These are phyloP conservation scores for Lojkania enalia DNA, from an alignment of 2,329 filamentous ascomycete species.

Conservation along the genomic window DNA sequence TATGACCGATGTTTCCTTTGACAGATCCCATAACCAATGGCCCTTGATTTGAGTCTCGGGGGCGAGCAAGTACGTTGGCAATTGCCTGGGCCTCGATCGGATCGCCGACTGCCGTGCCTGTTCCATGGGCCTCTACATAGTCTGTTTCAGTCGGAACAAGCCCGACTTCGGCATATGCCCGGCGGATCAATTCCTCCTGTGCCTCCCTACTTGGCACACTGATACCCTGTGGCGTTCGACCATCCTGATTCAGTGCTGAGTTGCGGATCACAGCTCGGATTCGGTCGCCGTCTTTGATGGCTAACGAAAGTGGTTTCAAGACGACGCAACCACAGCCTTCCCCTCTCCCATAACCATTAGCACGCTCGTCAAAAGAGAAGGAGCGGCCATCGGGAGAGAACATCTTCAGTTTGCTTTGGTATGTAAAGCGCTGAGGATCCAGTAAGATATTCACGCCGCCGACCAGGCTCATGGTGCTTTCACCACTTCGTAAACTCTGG, in stretches of 20 bases:
- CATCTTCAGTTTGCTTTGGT: background rate
- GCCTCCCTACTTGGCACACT: background rate
- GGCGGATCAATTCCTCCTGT: background rate
- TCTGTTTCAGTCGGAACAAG: background rate
- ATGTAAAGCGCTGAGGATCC: background rate
- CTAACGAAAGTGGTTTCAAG: background rate
- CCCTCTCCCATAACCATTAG: background rate
- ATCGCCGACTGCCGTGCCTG: constrained; percentile 58
- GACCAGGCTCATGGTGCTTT: constrained; percentile 12
- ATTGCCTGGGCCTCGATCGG: constrained; percentile 17
- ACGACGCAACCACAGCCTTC: background rate
- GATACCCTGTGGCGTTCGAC: background rate
- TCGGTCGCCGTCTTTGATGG: background rate
- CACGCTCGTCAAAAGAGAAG: background rate
- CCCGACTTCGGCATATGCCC: background rate
- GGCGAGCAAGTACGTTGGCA: constrained; percentile 3
- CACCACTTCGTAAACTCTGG: constrained; percentile 22
- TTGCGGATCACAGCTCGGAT: background rate
- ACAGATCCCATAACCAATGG: background rate
- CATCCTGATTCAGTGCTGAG: background rate
- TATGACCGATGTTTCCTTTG: background rate
- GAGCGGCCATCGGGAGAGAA: background rate
- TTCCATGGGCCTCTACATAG: constrained; percentile 50
- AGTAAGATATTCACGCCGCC: background rate
- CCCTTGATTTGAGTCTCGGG: background rate